Conservation (phyloP, 2,329 filamentous ascomycete genomes). For the Trichoderma gracile region DNA sequence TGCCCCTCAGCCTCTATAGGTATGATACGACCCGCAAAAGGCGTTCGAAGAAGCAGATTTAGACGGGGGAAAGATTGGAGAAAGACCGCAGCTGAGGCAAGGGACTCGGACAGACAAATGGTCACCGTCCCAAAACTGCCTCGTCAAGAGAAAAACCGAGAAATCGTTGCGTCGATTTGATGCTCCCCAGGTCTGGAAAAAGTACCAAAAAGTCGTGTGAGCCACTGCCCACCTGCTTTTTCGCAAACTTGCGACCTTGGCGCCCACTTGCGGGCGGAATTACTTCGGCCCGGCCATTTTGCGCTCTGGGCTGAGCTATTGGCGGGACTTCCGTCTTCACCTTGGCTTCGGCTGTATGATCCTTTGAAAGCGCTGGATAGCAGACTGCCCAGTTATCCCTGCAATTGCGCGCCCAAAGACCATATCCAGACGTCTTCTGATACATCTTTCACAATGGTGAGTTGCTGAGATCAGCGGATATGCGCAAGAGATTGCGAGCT, state of each 20-base stretch:
- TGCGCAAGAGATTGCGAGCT: slow-evolving; percentile 36
- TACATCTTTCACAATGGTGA: slow-evolving; percentile 57
- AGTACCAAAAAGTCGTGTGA: slow-evolving; percentile 27
- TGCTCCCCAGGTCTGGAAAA: not conserved
- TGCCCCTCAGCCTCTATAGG: slow-evolving; percentile 9
- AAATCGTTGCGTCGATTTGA: slow-evolving; percentile 20
- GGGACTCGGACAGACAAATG: not conserved
- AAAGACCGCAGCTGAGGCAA: slow-evolving; percentile 6
- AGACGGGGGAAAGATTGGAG: not conserved
- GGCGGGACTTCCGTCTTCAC: slow-evolving; percentile 7
- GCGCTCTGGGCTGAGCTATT: slow-evolving; percentile 5
- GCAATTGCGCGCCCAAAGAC: slow-evolving; percentile 36
- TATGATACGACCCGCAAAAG: not conserved
- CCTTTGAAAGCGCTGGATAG: slow-evolving; percentile 2
- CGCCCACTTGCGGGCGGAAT: slow-evolving; percentile 24
- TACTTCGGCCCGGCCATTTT: slow-evolving; percentile 27
- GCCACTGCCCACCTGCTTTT: slow-evolving; percentile 23
- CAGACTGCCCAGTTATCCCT: not conserved
- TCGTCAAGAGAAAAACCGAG: slow-evolving; percentile 5
- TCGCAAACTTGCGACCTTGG: slow-evolving; percentile 13
- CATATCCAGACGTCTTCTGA: slow-evolving; percentile 39
- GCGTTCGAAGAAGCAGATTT: not conserved
- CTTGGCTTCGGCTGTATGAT: slow-evolving; percentile 21
- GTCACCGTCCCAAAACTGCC: slow-evolving; percentile 11
- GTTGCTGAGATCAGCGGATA: slow-evolving; percentile 52